Base-by-base conservation (phyloP, 805 yeast species). In the Starmerella apicola region DNA sequence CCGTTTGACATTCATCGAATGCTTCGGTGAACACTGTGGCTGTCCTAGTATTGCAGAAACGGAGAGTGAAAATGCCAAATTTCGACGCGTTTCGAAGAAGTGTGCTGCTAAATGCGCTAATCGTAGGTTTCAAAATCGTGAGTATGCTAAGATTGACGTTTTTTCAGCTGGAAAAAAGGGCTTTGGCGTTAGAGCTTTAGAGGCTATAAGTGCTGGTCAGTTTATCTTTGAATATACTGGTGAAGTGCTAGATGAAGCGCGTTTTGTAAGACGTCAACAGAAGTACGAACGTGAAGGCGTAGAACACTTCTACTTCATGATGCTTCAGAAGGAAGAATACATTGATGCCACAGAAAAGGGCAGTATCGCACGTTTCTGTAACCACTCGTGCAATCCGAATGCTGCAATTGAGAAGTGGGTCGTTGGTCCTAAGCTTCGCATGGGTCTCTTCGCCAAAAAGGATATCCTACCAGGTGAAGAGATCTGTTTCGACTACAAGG, bases 351-450 rank as follows among this genome's bases (percentile, higher is more conserved):
- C 97, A 1, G 70, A 70, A 36, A 80, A 74, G 62, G 98, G 97
- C 6, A 74, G 84, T 16, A 61, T 88, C 41, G 95, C 94, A 2
- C 68, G 98, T 42, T 91, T 86, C 62, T 81, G 91, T 56, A 88
- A 88, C 60, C 98, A 88, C 61, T 83, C 95, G 17, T 88, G 98
- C 60, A 77, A 74, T 53, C 98, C 98, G 10, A 91, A 91, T 59
- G 88, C 94, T 18, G 83, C 73, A 52, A 95, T 88, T 32, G 95
- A 88, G 59, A 88, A 88, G 64, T 88, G 98, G 98, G 91, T 86
- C 15, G 97, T 88, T 12, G 85, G 85, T 22, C 82, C 81, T 44
- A 80, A 83, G 56, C 67, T 84, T 42, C 70, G 84, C 49, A 91
- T 91, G 97, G 98, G 97, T 22, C 81, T 88, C 19, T 91, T 88